These are phyloP conservation scores for Epichloe hybrida DNA, from an alignment of 2,329 filamentous ascomycete species.

Conservation along the genomic window DNA sequence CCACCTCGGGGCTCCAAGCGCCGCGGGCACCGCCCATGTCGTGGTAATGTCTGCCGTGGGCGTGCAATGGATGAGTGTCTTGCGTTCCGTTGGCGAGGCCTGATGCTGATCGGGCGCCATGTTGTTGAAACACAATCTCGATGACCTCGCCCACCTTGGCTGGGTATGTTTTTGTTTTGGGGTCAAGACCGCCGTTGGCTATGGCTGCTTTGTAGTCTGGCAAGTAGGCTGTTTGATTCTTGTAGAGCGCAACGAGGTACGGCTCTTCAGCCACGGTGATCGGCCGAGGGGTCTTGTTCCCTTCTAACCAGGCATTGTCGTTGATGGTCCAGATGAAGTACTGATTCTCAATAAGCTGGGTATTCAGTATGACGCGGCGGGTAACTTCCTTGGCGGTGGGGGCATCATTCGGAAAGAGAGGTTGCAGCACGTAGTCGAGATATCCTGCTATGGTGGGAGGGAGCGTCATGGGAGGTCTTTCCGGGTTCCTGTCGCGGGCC, in stretches of 20 bases:
- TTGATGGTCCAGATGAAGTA: conserved; percentile 9
- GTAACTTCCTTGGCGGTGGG: not conserved
- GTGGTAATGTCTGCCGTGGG: conserved; percentile 7
- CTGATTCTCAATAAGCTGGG: not conserved
- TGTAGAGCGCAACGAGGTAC: conserved; percentile 8
- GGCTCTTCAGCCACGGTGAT: conserved; percentile 1
- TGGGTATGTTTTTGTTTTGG: conserved; percentile 33
- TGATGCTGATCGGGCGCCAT: conserved; percentile 10
- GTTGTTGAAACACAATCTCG: conserved; percentile 37
- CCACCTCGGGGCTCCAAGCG: conserved; percentile 2
- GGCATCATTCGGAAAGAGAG: not conserved
- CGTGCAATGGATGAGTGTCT: conserved; percentile 9
- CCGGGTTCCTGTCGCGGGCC: conserved; percentile 2
- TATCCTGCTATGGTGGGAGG: conserved; percentile 1
- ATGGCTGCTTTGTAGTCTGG: conserved; percentile 39
- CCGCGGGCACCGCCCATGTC: conserved; percentile 8
- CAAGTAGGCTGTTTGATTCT: conserved; percentile 2
- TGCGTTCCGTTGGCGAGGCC: conserved; percentile 13
- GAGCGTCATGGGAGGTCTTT: not conserved
- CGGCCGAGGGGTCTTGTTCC: not conserved
- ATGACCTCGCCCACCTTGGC: conserved; percentile 42
- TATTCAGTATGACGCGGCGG: not conserved
- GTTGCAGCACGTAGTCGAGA: conserved; percentile 1
- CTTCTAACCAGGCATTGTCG: conserved; percentile 31
- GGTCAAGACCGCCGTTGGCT: conserved; percentile 39